Base-by-base conservation (phyloP, 2,329 filamentous ascomycete genomes). In the Sporothrix dimorphospora region DNA sequence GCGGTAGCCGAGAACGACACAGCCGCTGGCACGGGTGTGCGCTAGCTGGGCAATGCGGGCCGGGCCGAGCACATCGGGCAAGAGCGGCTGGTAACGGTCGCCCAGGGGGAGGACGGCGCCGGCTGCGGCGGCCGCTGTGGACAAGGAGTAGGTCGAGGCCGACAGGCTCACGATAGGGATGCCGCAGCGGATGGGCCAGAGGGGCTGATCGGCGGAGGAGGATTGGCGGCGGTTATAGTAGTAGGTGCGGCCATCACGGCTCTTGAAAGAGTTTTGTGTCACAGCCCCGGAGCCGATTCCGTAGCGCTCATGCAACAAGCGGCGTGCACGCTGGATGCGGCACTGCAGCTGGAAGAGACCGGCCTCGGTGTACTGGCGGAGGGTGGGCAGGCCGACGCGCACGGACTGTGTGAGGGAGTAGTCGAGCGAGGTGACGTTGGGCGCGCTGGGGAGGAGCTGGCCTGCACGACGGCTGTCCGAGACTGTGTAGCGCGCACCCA, bases 61-160 rank as follows among this genome's bases (percentile, higher is more conserved):
- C 5, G 79, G 79, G 0, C 79, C 77, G 24, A 83, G 79, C 1
- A 80, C 76, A 24, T 81, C 76, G 19, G 82, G 80, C 2, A 80
- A 76, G 11, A 80, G 76, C 1, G 81, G 83, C 69, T 84, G 83
- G 66, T 82, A 83, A 42, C 79, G 80, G 74, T 82, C 81, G 1
- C 77, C 76, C 34, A 81, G 73, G 0, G 82, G 76, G 7, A 70
- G 40, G 11, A 70, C 21, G 7, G 38, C 49, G 16, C 45, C 65
- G 47, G 59, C 66, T 7, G 67, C 68, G 0, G 68, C 63, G 11
- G 59, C 57, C 9, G 72, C 72, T 1, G 45, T 51, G 14, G 79
- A 73, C 6, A 79, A 74, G 0, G 83, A 83, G 51, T 85, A 84
- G 0, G 82, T 77, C 0, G 82, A 82, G 1, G 79, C 81, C 1